Conservation (phyloP, 352 stramenopile species). For the Phytophthora palmivora region DNA sequence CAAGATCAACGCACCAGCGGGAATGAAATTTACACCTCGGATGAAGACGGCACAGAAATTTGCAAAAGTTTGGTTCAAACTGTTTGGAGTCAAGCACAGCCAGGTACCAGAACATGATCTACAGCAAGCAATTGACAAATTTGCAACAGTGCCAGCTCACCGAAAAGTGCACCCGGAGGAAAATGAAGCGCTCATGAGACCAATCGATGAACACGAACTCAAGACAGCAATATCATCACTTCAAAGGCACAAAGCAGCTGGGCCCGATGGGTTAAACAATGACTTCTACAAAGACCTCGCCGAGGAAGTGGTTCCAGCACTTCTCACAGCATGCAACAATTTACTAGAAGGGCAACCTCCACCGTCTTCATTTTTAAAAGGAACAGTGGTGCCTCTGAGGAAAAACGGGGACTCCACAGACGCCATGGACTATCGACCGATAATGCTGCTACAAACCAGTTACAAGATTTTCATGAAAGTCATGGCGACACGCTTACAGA, state of each 20-base stretch:
- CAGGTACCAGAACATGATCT: too few species aligned
- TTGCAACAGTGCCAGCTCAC: too few species aligned
- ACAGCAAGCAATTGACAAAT: too few species aligned
- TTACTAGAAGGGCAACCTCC: not conserved
- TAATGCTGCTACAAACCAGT: not conserved
- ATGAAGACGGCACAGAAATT: too few species aligned
- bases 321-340: conserved; percentile 1
- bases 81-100: too few species aligned
- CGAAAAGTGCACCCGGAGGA: too few species aligned
- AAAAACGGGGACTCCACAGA: conserved; percentile 6
- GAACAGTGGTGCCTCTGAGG: not conserved
- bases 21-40: too few species aligned
- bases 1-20: too few species aligned
- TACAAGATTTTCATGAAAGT: conserved; percentile 4
- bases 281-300: not conserved
- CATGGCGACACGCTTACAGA: not conserved
- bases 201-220: not conserved
- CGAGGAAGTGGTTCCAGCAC: not conserved
- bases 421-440: conserved; percentile 4
- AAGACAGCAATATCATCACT: not conserved
- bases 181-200: too few species aligned
- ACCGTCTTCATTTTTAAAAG: conserved; percentile 2
- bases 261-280: not conserved
- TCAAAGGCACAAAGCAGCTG: not conserved
- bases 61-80: too few species aligned